These are phyloP conservation scores for Leccinellum luteum DNA, from an alignment of 768 basidiomycete species.

Conservation along the genomic window DNA sequence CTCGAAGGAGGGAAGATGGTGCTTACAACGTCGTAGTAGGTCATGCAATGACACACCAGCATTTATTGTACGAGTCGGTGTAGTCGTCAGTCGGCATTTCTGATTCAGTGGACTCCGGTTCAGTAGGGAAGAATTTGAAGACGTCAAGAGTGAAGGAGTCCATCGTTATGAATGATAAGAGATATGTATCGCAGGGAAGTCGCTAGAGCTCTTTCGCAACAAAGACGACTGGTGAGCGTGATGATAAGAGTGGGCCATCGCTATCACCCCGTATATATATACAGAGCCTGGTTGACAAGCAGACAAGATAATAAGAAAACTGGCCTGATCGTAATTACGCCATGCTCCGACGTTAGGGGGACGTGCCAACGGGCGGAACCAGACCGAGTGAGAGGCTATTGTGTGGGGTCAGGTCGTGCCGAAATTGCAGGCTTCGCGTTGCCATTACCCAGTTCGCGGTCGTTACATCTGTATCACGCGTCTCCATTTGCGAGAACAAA, in stretches of 20 bases:
- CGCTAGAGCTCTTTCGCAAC: not conserved
- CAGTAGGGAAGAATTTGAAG: not conserved
- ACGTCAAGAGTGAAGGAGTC: constrained; percentile 10
- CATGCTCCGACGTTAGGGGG: constrained; percentile 1
- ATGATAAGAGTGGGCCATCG: not conserved
- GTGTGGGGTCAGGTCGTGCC: constrained; percentile 6
- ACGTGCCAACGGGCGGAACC: constrained; percentile 5
- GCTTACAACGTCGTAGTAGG: constrained; percentile 9
- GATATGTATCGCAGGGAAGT: constrained; percentile 6
- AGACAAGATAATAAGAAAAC: constrained; percentile 16
- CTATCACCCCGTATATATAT: constrained; percentile 16
- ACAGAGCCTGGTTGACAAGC: not conserved
- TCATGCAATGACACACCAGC: constrained; percentile 20
- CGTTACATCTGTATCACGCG: not conserved
- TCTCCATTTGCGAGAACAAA: constrained; percentile 22
- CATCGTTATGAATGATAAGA: constrained; percentile 14
- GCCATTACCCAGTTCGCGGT: constrained; percentile 5
- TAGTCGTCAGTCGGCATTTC: constrained; percentile 15
- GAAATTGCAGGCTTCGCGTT: not conserved
- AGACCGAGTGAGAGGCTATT: constrained; percentile 13
- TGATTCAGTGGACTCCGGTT: not conserved
- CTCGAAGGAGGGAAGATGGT: not conserved
- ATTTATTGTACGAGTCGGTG: not conserved
- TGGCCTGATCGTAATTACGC: not conserved
- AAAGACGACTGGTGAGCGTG: constrained; percentile 7